phyloP scores from a whole-genome alignment of 192 early-diverging fungal genomes.

The Coemansia sp. region DNA sequence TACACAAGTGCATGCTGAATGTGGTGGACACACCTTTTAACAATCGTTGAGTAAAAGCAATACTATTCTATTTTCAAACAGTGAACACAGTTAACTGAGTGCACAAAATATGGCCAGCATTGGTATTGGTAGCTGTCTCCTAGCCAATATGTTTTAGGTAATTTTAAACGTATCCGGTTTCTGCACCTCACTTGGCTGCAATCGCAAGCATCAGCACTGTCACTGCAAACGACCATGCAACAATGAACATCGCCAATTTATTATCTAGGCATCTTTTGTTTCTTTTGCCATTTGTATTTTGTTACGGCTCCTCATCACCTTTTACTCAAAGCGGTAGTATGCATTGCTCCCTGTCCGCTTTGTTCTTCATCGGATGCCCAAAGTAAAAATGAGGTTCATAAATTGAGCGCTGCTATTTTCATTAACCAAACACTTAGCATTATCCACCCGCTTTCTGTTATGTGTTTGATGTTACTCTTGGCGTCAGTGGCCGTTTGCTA shows the following conservation, averaged over 20 bases:
- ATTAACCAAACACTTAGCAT: not conserved
- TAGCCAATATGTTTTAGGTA: not conserved
- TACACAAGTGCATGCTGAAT: too few species aligned
- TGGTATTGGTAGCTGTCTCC: not conserved
- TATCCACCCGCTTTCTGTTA: not conserved
- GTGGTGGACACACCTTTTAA: too few species aligned
- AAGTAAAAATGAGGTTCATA: not conserved
- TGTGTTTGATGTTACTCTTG: too few species aligned
- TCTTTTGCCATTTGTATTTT: constrained; percentile 7
- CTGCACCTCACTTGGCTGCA: not conserved
- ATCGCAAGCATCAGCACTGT: constrained; percentile 7
- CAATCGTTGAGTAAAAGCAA: too few species aligned
- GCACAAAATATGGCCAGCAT: not conserved
- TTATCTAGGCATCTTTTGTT: constrained; percentile 26
- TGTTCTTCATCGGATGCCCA: constrained; percentile 2
- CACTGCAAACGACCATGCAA: constrained; percentile 37
- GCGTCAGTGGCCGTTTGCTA: too few species aligned
- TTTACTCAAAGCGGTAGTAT: not conserved
- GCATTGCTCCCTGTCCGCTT: constrained; percentile 6
- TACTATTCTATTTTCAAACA: too few species aligned
- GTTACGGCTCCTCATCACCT: not conserved
- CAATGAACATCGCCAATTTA: constrained; percentile 31
- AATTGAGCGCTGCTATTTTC: constrained; percentile 2
- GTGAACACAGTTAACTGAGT: too few species aligned
- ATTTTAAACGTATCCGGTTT: not conserved